Percentiles rank a stretch among this genome's conserved stretches.
phyloP scores from a whole-genome alignment of 179 eudicot genomes.

The Heliamphora pulchella region DNA sequence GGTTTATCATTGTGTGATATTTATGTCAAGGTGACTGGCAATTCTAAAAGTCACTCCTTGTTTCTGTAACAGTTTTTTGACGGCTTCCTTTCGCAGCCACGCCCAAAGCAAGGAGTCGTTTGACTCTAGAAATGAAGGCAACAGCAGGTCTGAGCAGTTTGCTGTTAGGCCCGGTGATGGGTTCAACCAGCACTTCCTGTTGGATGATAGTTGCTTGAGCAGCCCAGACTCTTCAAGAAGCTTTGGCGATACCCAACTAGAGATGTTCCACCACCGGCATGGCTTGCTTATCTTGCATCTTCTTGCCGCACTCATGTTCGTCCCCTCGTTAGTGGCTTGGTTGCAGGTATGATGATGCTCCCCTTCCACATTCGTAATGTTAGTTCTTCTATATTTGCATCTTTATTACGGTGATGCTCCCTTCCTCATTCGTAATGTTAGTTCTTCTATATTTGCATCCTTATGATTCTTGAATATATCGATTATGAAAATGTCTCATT shows the following conservation, averaged over 20 bases:
- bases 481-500: neutral
- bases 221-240: slow-evolving; percentile 55
- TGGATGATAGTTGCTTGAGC: slow-evolving; percentile 32
- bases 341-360: slow-evolving; percentile 50
- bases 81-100: slow-evolving; percentile 81
- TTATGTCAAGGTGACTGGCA: slow-evolving; percentile 9
- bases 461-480: slow-evolving; percentile 4
- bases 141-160: slow-evolving; percentile 25
- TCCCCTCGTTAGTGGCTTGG: slow-evolving; percentile 87
- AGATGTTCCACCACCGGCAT: slow-evolving; percentile 82
- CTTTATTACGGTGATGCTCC: slow-evolving; percentile 15
- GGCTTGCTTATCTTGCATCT: slow-evolving; percentile 86
- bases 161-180: slow-evolving; percentile 26
- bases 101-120: slow-evolving; percentile 41
- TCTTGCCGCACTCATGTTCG: slow-evolving; percentile 68
- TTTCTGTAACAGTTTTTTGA: slow-evolving; percentile 62
- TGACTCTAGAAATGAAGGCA: slow-evolving; percentile 34
- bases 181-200: slow-evolving; percentile 23
- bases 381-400: neutral
- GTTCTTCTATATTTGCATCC: neutral
- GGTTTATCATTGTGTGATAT: neutral
- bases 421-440: neutral
- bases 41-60: slow-evolving; percentile 18
- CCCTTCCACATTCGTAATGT: neutral
- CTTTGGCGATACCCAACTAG: slow-evolving; percentile 74